Percentiles rank a stretch among this genome's conserved stretches.
phyloP scores from a whole-genome alignment of 2,329 filamentous ascomycete genomes.

The Colletotrichum lindemuthianum region DNA sequence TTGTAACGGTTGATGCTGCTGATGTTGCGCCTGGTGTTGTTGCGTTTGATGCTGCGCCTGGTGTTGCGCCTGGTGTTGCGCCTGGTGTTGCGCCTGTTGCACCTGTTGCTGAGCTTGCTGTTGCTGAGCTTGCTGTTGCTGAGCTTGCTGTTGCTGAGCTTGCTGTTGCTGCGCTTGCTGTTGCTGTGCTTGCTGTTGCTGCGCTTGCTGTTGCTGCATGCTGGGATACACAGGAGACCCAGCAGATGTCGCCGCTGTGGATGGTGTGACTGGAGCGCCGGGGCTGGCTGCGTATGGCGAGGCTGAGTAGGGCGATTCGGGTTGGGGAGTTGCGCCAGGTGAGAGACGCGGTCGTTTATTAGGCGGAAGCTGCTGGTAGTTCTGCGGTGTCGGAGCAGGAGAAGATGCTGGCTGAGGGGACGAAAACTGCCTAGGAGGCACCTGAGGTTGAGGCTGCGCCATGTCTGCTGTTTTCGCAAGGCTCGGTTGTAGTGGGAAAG shows the following conservation, averaged over 20 bases:
- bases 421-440: conserved; percentile 67
- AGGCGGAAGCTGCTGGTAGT: conserved; percentile 67
- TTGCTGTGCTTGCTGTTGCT: background rate
- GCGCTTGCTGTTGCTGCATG: conserved; percentile 2
- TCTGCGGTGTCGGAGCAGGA: conserved; percentile 64
- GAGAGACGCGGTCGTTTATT: conserved; percentile 79
- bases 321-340: conserved; percentile 74
- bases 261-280: conserved; percentile 52
- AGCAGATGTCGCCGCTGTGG: conserved; percentile 47
- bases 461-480: conserved; percentile 47
- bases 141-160: background rate
- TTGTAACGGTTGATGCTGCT: conserved; percentile 5
- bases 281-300: conserved; percentile 63
- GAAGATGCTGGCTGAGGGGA: conserved; percentile 71
- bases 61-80: conserved; percentile 28
- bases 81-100: conserved; percentile 10
- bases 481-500: conserved; percentile 20
- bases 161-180: conserved; percentile 17
- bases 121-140: conserved; percentile 6
- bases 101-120: background rate
- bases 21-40: conserved; percentile 1
- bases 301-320: conserved; percentile 68
- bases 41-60: background rate
- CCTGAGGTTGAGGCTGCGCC: conserved; percentile 69
- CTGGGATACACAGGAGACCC: conserved; percentile 48